Conservation (phyloP, 129 eudicot species). For the Pittosporum tobira region DNA sequence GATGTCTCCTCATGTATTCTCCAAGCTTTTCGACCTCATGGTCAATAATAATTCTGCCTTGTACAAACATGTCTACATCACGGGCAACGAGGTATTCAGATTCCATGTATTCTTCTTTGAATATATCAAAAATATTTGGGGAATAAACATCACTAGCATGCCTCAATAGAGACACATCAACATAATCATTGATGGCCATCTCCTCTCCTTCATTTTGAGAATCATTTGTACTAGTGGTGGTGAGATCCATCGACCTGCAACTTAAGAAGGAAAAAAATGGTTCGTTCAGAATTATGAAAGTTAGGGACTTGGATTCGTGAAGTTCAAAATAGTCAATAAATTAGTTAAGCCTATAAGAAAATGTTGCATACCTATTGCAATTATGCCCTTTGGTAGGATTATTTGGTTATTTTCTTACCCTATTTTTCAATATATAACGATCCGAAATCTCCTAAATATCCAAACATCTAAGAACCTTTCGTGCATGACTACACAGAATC, state of each 20-base stretch:
- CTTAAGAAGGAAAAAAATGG: too few species aligned
- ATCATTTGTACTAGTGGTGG: too few species aligned
- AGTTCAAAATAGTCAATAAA: too few species aligned
- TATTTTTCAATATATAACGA: not conserved
- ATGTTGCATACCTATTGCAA: too few species aligned
- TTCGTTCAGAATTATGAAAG: too few species aligned
- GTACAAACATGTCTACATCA: not conserved
- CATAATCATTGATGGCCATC: too few species aligned
- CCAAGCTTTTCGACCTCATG: not conserved
- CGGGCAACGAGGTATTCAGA: constrained; percentile 3
- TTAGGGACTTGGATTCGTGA: too few species aligned
- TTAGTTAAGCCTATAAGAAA: too few species aligned
- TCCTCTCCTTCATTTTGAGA: too few species aligned
- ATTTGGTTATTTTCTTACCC: not conserved
- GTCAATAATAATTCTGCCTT: not conserved
- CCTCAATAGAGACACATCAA: not conserved
- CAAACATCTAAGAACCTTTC: constrained; percentile 3
- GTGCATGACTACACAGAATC: constrained; percentile 4
- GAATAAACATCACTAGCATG: not conserved
- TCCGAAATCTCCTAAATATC: not conserved
- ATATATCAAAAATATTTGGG: not conserved
- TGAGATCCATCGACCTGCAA: too few species aligned
- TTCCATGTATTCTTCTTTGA: not conserved
- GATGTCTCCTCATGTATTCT: not conserved
- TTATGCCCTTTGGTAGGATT: too few species aligned